Evolutionary conservation across 2,329 filamentous ascomycete genomes (phyloP).

Genomic region (Talaromyces piceae): DNA sequence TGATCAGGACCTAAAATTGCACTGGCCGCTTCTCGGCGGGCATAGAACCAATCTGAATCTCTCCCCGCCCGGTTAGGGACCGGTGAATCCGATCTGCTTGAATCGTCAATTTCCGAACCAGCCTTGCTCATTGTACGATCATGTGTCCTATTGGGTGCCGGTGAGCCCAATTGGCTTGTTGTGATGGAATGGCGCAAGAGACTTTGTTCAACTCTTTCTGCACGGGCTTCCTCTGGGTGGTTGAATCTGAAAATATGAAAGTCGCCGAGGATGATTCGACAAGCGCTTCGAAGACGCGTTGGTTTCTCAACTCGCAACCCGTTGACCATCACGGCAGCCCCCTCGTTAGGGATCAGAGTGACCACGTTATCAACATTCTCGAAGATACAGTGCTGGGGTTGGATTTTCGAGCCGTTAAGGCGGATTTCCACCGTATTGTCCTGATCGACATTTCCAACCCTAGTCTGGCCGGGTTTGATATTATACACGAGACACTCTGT

Average conservation of each 20-base stretch:
- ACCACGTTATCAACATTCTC: constrained; percentile 90
- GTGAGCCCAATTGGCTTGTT: constrained; percentile 55
- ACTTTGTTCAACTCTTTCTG: constrained; percentile 82
- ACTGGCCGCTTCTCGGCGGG: constrained; percentile 83
- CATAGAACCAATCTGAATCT: constrained; percentile 92
- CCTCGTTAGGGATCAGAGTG: constrained; percentile 80
- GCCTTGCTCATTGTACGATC: constrained; percentile 73
- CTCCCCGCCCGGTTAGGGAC: constrained; percentile 58
- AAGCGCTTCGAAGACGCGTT: constrained; percentile 80
- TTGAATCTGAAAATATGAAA: constrained; percentile 99
- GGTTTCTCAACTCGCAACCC: constrained; percentile 82
- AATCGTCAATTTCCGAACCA: constrained; percentile 67
- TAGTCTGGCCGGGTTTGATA: constrained; percentile 88
- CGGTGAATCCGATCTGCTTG: constrained; percentile 73
- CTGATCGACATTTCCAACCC: constrained; percentile 87
- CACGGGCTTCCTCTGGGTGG: constrained; percentile 89
- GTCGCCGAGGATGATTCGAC: constrained; percentile 90
- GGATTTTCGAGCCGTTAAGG: constrained; percentile 85
- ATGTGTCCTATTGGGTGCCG: constrained; percentile 59
- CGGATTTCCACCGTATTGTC: constrained; percentile 80
- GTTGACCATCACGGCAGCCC: constrained; percentile 98
- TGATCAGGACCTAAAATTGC: constrained; percentile 86
- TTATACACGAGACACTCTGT: constrained; percentile 98
- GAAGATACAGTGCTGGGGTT: constrained; percentile 87
- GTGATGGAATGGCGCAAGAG: constrained; percentile 75